These are phyloP conservation scores for Gliomastix tumulicola DNA, from an alignment of 2,329 filamentous ascomycete genomes.

Conservation along the genomic window DNA sequence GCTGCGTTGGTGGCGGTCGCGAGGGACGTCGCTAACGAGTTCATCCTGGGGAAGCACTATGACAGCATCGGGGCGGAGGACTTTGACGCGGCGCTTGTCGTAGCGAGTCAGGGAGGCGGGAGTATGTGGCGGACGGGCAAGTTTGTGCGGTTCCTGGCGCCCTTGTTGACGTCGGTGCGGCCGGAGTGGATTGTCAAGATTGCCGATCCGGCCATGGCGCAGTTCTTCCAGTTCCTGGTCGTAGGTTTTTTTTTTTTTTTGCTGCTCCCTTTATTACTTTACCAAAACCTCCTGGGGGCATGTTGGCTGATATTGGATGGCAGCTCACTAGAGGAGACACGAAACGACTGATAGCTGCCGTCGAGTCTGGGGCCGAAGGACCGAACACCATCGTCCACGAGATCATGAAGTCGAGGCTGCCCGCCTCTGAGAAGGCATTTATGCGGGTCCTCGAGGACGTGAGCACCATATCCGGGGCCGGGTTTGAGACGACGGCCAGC, in stretches of 20 bases:
- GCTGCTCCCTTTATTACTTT: too few species aligned
- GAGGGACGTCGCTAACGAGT: neutral
- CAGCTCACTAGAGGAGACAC: neutral
- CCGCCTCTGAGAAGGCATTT: slow-evolving; percentile 6
- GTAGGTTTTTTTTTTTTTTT: too few species aligned
- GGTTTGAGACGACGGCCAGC: slow-evolving; percentile 8
- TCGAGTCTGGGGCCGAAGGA: neutral
- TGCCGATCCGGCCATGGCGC: neutral
- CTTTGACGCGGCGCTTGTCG: neutral
- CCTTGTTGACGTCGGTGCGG: neutral
- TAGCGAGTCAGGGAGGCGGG: neutral
- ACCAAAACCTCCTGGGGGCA: too few species aligned
- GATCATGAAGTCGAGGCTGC: slow-evolving; percentile 7
- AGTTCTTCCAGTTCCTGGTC: neutral
- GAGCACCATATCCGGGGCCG: slow-evolving; percentile 6
- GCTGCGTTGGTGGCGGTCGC: neutral
- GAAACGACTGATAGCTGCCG: neutral
- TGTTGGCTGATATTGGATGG: neutral
- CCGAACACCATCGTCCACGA: slow-evolving; percentile 6
- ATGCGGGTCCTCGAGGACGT: slow-evolving; percentile 8
- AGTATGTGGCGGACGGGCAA: neutral
- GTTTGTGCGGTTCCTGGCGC: neutral
- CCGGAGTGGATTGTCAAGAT: neutral
- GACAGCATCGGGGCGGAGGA: neutral
- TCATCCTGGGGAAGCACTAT: neutral